These are phyloP conservation scores for Hypoxylon trugodes DNA, from an alignment of 495 filamentous ascomycete species.

Conservation along the genomic window DNA sequence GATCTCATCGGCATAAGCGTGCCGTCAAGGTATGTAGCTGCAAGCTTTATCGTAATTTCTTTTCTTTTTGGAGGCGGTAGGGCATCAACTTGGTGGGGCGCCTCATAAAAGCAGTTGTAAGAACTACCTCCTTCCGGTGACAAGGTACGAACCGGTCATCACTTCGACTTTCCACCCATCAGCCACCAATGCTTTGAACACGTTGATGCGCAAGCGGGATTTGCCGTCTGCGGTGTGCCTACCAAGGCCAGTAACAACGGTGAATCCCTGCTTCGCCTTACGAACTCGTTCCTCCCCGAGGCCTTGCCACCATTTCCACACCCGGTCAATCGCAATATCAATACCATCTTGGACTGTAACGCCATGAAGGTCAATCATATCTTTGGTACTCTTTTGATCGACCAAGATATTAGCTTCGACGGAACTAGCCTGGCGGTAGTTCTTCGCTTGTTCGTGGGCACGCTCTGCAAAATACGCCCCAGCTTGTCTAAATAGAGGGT, in stretches of 20 bases:
- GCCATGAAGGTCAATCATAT: conserved; percentile 81
- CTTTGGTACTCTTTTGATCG: conserved; percentile 62
- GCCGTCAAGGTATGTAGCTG: too few species aligned
- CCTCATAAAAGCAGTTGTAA: neutral
- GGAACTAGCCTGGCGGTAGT: conserved; percentile 33
- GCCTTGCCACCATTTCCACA: conserved; percentile 80
- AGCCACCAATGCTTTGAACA: conserved; percentile 73
- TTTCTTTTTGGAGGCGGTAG: too few species aligned
- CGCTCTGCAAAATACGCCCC: conserved; percentile 50
- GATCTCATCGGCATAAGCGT: neutral
- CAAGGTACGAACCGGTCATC: conserved; percentile 68
- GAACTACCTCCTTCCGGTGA: conserved; percentile 61
- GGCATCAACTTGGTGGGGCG: neutral
- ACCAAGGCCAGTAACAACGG: conserved; percentile 83
- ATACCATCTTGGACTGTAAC: conserved; percentile 80
- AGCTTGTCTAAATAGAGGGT: conserved; percentile 50
- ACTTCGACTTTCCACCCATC: conserved; percentile 87
- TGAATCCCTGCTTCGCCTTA: conserved; percentile 60
- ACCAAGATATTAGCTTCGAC: conserved; percentile 67
- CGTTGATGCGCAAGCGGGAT: conserved; percentile 79
- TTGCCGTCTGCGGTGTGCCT: conserved; percentile 79
- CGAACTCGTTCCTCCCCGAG: conserved; percentile 67
- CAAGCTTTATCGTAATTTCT: too few species aligned
- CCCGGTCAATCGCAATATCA: conserved; percentile 72
- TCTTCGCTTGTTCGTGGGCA: conserved; percentile 38